Evolutionary conservation across 306 rosid genomes (phyloP).

Genomic region (Gillenia trifoliata): DNA sequence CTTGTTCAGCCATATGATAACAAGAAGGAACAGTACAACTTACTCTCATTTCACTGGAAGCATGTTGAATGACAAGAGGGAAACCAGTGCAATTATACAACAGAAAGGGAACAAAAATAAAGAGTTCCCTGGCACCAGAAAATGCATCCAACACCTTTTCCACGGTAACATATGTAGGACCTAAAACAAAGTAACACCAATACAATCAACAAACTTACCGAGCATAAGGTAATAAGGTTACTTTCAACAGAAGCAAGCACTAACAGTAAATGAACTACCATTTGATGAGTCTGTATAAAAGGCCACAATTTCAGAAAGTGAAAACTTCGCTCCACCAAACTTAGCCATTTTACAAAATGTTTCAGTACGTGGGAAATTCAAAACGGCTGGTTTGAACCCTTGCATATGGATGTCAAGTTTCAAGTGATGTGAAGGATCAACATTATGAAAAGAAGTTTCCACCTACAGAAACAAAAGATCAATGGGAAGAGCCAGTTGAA

Average conservation of each 20-base stretch:
- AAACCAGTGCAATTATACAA: conserved; percentile 84
- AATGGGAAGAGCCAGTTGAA: neutral
- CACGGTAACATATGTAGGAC: conserved; percentile 57
- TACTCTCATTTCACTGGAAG: conserved; percentile 39
- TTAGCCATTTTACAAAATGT: conserved; percentile 68
- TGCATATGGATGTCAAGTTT: conserved; percentile 60
- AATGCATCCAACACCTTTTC: conserved; percentile 82
- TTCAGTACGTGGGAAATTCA: conserved; percentile 80
- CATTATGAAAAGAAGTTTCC: conserved; percentile 65
- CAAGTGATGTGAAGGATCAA: conserved; percentile 92
- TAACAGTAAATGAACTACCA: conserved; percentile 33
- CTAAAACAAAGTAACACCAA: conserved; percentile 41
- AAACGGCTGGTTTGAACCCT: conserved; percentile 53
- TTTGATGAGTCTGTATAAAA: conserved; percentile 44
- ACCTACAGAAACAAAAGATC: conserved; percentile 35
- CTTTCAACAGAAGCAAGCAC: neutral
- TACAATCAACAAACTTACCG: conserved; percentile 18
- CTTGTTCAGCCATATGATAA: conserved; percentile 43
- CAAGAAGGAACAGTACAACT: conserved; percentile 60
- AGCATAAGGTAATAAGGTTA: neutral
- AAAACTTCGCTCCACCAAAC: conserved; percentile 65
- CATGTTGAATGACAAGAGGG: conserved; percentile 57
- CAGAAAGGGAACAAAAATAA: conserved; percentile 71
- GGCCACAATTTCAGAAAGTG: conserved; percentile 56
- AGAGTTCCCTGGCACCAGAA: conserved; percentile 79